Conservation (phyloP, 2,329 filamentous ascomycete species). For the Nothophaeocryptopus gaeumannii region DNA sequence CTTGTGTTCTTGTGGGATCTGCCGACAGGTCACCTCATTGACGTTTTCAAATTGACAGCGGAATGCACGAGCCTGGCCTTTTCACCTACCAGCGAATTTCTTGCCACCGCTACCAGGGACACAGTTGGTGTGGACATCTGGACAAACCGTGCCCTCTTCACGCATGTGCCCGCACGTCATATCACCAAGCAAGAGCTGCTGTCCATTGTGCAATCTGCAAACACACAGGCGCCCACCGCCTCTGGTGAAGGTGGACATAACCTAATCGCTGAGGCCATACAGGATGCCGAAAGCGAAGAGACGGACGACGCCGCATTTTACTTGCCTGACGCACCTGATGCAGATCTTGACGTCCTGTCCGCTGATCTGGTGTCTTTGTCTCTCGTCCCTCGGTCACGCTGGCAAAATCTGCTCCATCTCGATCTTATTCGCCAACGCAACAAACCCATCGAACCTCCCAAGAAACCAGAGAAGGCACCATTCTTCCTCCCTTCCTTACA, state of each 20-base stretch:
- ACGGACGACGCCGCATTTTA: constrained; percentile 54
- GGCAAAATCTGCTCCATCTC: constrained; percentile 91
- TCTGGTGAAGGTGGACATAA: constrained; percentile 79
- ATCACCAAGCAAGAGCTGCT: constrained; percentile 74
- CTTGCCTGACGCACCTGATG: constrained; percentile 53
- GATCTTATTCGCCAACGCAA: constrained; percentile 90
- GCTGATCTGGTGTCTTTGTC: constrained; percentile 82
- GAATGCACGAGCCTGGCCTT: constrained; percentile 83
- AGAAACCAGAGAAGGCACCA: constrained; percentile 87
- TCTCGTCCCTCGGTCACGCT: constrained; percentile 82
- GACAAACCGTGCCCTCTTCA: constrained; percentile 91
- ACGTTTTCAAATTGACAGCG: constrained; percentile 76
- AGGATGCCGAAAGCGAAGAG: constrained; percentile 64
- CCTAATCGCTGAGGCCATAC: constrained; percentile 40
- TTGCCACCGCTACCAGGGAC: constrained; percentile 83
- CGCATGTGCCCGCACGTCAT: constrained; percentile 79
- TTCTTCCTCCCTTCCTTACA: constrained; percentile 82
- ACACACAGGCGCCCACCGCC: constrained; percentile 57
- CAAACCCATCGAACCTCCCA: constrained; percentile 87
- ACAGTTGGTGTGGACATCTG: constrained; percentile 88
- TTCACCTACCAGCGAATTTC: constrained; percentile 84
- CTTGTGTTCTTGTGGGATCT: constrained; percentile 87
- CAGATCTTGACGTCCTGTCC: constrained; percentile 54
- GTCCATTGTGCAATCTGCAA: constrained; percentile 47
- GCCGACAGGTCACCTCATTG: constrained; percentile 90